These are phyloP conservation scores for Jatropha podagrica DNA, from an alignment of 441 rosid genomes.

Conservation along the genomic window DNA sequence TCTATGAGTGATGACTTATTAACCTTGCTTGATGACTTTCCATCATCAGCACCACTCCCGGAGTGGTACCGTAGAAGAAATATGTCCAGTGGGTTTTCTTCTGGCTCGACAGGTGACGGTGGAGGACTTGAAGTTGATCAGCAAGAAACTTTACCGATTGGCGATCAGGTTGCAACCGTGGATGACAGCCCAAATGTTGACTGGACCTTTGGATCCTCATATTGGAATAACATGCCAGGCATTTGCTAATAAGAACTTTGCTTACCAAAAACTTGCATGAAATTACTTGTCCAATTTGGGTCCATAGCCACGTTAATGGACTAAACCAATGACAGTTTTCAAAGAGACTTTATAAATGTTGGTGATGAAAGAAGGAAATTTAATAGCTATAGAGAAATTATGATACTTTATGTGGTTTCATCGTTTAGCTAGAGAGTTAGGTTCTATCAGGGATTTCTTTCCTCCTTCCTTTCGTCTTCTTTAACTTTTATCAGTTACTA, in stretches of 20 bases:
- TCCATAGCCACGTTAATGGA: no score
- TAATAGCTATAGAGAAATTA: neutral
- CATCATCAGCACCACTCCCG: conserved; percentile 51
- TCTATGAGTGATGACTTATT: conserved; percentile 53
- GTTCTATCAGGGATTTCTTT: neutral
- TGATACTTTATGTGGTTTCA: neutral
- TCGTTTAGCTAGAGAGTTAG: conserved; percentile 12
- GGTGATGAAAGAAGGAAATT: neutral
- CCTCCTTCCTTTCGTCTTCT: no score
- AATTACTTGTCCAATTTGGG: no score
- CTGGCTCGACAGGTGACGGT: conserved; percentile 13
- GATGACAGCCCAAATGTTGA: conserved; percentile 26
- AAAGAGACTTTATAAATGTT: neutral
- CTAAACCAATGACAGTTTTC: neutral
- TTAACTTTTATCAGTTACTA: neutral
- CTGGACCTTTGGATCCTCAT: conserved; percentile 37
- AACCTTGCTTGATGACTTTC: conserved; percentile 62
- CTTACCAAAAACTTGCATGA: neutral
- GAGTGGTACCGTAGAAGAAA: conserved; percentile 50
- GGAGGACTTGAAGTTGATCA: conserved; percentile 8
- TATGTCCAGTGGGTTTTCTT: conserved; percentile 22
- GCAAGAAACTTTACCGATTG: conserved; percentile 20
- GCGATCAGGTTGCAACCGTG: conserved; percentile 10
- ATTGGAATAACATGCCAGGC: conserved; percentile 64
- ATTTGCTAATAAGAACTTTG: conserved; percentile 32